Evolutionary conservation across 257 asterid species (phyloP).

Genomic region (Echium plantagineum): DNA sequence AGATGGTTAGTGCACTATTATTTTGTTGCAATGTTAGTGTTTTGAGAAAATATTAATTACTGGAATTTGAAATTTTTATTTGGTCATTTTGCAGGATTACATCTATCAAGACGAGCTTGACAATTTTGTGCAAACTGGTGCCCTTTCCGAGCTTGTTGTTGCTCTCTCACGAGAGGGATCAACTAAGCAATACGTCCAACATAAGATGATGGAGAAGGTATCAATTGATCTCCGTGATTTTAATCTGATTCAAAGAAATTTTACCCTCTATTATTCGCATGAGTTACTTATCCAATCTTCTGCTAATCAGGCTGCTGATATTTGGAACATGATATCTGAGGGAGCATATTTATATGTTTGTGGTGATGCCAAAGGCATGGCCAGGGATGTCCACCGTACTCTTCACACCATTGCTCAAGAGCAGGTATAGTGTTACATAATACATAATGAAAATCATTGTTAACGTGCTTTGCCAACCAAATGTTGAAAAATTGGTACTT

Average conservation of each 20-base stretch:
- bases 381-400: conserved; percentile 94
- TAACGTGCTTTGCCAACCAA: not conserved
- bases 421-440: conserved; percentile 52
- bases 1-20: conserved; percentile 43
- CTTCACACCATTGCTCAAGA: conserved; percentile 83
- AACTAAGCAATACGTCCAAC: conserved; percentile 85
- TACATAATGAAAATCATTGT: too few species aligned
- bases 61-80: conserved; percentile 1
- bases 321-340: conserved; percentile 80
- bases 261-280: not conserved
- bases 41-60: not conserved
- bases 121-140: conserved; percentile 56
- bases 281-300: conserved; percentile 1
- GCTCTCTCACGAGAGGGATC: conserved; percentile 96
- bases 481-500: not conserved
- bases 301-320: conserved; percentile 46
- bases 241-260: not conserved
- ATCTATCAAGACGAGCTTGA: conserved; percentile 77
- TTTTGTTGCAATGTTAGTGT: not conserved
- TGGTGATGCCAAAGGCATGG: conserved; percentile 99
- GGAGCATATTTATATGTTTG: conserved; percentile 86
- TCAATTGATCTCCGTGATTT: conserved; percentile 1
- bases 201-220: conserved; percentile 87
- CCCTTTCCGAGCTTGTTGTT: conserved; percentile 76
- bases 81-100: conserved; percentile 48